Conservation (phyloP, 2,329 filamentous ascomycete genomes). For the Scortechinia acanthostroma region DNA sequence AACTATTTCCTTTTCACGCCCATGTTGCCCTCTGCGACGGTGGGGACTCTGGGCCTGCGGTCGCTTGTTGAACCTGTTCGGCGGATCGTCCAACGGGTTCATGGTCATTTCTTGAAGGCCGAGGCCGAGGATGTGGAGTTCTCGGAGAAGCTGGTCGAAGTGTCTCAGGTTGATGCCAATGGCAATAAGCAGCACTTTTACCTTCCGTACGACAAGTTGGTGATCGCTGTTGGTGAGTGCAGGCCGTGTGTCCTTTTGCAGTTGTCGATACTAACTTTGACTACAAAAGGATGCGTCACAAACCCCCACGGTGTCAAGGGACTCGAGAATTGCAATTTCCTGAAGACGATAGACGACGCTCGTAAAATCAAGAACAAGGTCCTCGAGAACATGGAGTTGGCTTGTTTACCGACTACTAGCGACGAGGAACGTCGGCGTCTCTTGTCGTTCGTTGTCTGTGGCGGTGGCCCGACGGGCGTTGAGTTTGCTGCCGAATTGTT, state of each 20-base stretch:
- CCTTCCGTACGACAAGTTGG: conserved; percentile 92
- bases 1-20: conserved; percentile 98
- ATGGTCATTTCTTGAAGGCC: conserved; percentile 85
- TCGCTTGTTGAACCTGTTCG: conserved; percentile 90
- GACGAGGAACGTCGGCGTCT: conserved; percentile 82
- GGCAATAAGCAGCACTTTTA: conserved; percentile 82
- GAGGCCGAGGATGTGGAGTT: conserved; percentile 86
- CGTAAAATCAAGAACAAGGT: conserved; percentile 82
- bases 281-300: conserved; percentile 54
- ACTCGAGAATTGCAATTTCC: conserved; percentile 84
- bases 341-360: conserved; percentile 92
- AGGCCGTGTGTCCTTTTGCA: too few species aligned
- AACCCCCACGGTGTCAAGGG: conserved; percentile 95
- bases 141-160: conserved; percentile 81
- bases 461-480: conserved; percentile 90
- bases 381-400: conserved; percentile 80
- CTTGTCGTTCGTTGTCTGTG: conserved; percentile 91
- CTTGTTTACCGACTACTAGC: conserved; percentile 83
- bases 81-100: conserved; percentile 69
- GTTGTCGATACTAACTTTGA: too few species aligned
- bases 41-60: conserved; percentile 84
- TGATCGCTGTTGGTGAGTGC: conserved; percentile 69
- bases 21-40: conserved; percentile 93
- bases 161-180: conserved; percentile 63
- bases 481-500: conserved; percentile 96